Evolutionary conservation across 371 early-diverging fungal species (phyloP).

Genomic region (Dichotomocladium elegans): DNA sequence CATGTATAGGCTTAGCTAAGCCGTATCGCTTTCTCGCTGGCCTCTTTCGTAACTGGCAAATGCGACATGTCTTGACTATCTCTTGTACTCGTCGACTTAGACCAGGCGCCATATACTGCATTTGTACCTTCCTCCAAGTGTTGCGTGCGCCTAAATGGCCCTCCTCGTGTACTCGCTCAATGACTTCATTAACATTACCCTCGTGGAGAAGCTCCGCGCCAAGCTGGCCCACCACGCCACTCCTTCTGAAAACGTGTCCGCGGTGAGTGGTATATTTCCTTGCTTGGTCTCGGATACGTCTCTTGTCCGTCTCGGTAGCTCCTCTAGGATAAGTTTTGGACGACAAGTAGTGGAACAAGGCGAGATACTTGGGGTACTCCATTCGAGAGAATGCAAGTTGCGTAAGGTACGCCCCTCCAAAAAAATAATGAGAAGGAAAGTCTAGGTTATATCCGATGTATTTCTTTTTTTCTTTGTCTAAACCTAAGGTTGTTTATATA

Average conservation of each 20-base stretch:
- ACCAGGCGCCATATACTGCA: conserved; percentile 4
- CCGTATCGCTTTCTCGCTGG: background rate
- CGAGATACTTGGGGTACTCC: background rate
- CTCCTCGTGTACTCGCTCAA: conserved; percentile 11
- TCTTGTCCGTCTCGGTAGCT: background rate
- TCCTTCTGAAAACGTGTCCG: background rate
- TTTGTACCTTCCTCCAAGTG: conserved; percentile 7
- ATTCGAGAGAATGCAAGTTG: too few species aligned
- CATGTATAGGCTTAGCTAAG: conserved; percentile 2
- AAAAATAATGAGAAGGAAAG: too few species aligned
- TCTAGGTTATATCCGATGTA: too few species aligned
- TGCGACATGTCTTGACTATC: conserved; percentile 1
- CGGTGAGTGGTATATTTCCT: background rate
- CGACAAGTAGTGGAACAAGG: background rate
- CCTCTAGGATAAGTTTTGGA: background rate
- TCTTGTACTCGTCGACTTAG: conserved; percentile 1
- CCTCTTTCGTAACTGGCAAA: conserved; percentile 6
- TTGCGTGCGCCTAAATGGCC: conserved; percentile 14
- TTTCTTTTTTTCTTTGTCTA: too few species aligned
- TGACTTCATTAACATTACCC: background rate
- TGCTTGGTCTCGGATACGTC: conserved; percentile 1
- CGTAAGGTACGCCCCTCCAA: too few species aligned
- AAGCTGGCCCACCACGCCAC: background rate
- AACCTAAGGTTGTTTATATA: too few species aligned
- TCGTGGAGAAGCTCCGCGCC: conserved; percentile 12